Conservation (phyloP, 805 yeast species). For the Saturnispora bothae region DNA sequence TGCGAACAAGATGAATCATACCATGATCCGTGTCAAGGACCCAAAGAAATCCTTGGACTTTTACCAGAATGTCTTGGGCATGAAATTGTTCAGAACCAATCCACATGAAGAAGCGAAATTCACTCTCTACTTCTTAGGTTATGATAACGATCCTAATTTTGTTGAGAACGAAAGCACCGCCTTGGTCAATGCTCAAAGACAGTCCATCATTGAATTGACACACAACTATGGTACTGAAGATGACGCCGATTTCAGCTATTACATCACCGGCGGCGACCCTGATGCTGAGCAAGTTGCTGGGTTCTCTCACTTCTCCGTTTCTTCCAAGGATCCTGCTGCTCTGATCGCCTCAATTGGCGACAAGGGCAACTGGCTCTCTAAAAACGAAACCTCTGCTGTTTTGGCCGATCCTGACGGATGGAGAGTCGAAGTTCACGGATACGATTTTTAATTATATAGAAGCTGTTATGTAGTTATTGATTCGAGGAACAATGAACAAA, state of each 20-base stretch:
- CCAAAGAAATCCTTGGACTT: constrained; percentile 65
- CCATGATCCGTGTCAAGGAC: constrained; percentile 90
- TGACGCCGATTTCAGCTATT: constrained; percentile 66
- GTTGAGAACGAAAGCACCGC: constrained; percentile 32
- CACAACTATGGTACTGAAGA: constrained; percentile 93
- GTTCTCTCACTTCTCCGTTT: constrained; percentile 75
- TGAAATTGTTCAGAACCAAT: constrained; percentile 53
- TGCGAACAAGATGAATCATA: constrained; percentile 61
- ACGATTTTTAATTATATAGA: constrained; percentile 17
- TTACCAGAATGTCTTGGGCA: constrained; percentile 70
- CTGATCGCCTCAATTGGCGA: constrained; percentile 44
- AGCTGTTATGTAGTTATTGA: too few species aligned
- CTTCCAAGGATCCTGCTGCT: constrained; percentile 51
- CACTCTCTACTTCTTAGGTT: constrained; percentile 79
- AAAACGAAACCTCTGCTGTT: constrained; percentile 55
- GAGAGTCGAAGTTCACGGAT: constrained; percentile 52
- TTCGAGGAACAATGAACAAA: too few species aligned
- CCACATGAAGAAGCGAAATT: constrained; percentile 65
- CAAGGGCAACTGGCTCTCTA: constrained; percentile 44
- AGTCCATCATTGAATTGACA: constrained; percentile 78
- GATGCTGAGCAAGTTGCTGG: constrained; percentile 51
- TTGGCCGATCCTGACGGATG: constrained; percentile 88
- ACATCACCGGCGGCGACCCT: constrained; percentile 53
- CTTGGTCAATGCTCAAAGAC: constrained; percentile 33
- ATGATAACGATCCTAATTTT: constrained; percentile 36